Evolutionary conservation across 176 grass and related monocot genomes (phyloP).

Genomic region (Saccharum spontaneum): DNA sequence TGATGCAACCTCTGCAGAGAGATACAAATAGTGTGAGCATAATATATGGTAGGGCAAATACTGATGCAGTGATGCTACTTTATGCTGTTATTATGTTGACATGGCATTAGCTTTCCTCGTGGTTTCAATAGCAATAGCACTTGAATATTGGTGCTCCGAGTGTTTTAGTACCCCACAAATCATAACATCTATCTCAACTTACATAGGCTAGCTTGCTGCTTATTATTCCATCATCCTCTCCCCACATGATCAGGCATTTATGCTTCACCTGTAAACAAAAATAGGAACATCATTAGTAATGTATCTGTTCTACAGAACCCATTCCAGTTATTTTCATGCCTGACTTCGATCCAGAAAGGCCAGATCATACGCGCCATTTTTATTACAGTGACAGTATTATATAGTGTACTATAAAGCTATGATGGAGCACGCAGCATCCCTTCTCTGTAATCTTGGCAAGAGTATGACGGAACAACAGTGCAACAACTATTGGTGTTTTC

Average conservation of each 20-base stretch:
- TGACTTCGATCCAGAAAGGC: neutral
- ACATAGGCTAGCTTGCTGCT: constrained; percentile 72
- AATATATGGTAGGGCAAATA: neutral
- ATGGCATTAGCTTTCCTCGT: neutral
- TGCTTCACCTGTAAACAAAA: constrained; percentile 67
- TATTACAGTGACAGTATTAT: neutral
- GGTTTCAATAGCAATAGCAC: neutral
- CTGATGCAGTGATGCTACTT: neutral
- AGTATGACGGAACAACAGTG: neutral
- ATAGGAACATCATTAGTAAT: neutral
- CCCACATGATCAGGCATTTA: constrained; percentile 84
- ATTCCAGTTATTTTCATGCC: neutral
- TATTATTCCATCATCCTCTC: constrained; percentile 79
- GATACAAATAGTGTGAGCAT: neutral
- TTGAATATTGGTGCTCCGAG: neutral
- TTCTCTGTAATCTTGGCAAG: neutral
- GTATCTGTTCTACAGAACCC: neutral
- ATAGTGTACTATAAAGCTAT: neutral
- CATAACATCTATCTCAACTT: constrained; percentile 35
- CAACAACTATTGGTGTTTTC: neutral
- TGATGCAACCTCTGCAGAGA: constrained; percentile 76
- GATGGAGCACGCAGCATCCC: neutral
- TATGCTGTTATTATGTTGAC: neutral
- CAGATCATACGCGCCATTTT: neutral
- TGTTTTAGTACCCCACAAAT: neutral